Conservation (phyloP, 2,329 filamentous ascomycete species). For the Fusarium palustre region DNA sequence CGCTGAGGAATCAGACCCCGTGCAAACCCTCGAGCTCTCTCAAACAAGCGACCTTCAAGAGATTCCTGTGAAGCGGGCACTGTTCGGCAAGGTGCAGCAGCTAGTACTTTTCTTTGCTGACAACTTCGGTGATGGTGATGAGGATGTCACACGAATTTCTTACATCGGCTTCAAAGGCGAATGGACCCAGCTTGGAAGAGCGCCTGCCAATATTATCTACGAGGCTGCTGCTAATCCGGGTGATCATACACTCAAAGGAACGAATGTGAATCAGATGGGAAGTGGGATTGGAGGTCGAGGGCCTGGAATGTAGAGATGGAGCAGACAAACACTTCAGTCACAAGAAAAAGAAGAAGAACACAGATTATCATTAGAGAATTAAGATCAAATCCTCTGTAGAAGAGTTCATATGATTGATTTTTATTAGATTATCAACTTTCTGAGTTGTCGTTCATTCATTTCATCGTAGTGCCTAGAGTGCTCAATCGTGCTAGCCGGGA, state of each 20-base stretch:
- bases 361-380: background rate
- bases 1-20: slow-evolving; percentile 75
- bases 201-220: slow-evolving; percentile 86
- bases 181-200: slow-evolving; percentile 82
- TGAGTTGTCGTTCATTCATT: slow-evolving; percentile 10
- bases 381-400: background rate
- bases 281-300: slow-evolving; percentile 62
- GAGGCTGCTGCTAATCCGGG: slow-evolving; percentile 92
- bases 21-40: slow-evolving; percentile 81
- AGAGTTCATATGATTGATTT: background rate
- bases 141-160: slow-evolving; percentile 80
- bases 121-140: slow-evolving; percentile 85
- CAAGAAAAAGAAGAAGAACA: background rate
- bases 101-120: slow-evolving; percentile 91
- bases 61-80: slow-evolving; percentile 84
- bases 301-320: slow-evolving; percentile 46
- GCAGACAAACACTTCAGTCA: background rate
- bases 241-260: slow-evolving; percentile 80
- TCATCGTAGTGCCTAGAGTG: background rate
- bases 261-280: slow-evolving; percentile 65
- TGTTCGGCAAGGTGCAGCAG: slow-evolving; percentile 86
- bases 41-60: slow-evolving; percentile 88
- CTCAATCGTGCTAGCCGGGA: slow-evolving; percentile 26
- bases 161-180: slow-evolving; percentile 96
- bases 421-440: background rate